Base-by-base conservation (phyloP, 176 grass and related monocot species). In the Ensete glaucum region DNA sequence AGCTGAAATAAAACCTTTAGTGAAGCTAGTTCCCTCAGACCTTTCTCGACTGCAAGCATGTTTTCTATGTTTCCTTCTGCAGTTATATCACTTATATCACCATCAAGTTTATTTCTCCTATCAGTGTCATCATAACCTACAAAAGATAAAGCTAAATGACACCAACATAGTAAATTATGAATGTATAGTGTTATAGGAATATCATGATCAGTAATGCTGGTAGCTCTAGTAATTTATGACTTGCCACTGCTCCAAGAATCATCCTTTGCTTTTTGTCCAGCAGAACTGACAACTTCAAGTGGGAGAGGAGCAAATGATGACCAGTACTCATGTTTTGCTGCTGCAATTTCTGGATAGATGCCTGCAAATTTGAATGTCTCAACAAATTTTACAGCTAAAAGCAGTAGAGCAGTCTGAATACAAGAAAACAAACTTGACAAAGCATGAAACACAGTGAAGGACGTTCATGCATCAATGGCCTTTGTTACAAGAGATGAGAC, bases 21-120 rank as follows among this genome's bases (percentile, higher is more conserved):
- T 54, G 86, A 85, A 59, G 84, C 88, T 65, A 98, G 82, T 81
- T 98, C 90, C 87, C 87, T 88, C 73, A 98, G 79, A 69, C 95
- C 90, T 91, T 98, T 98, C 65, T 98, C 95, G 73, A 91, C 95
- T 62, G 80, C 78, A 77, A 98, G 90, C 90, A 98, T 98, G 73
- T 82, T 87, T 89, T 93, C 95, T 82, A 93, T 85, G 48, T 89
- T 98, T 71, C 90, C 90, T 85, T 98, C 90, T 81, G 90, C 90
- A 25, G 85, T 85, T 70, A 80, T 82, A 58, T 88, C 82, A 78
- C 78, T 91, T 68, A 89, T 78, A 81, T 80, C 81, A 79, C 79
- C 79, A 83, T 80, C 82, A 48, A 86, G 82, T 51, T 87, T 87
- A 63, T 80, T 88, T 74, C 56, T 76, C 66, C 81, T 80, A 43